Evolutionary conservation across 2,329 filamentous ascomycete species (phyloP).

Genomic region (Zymoseptoria passerinii): DNA sequence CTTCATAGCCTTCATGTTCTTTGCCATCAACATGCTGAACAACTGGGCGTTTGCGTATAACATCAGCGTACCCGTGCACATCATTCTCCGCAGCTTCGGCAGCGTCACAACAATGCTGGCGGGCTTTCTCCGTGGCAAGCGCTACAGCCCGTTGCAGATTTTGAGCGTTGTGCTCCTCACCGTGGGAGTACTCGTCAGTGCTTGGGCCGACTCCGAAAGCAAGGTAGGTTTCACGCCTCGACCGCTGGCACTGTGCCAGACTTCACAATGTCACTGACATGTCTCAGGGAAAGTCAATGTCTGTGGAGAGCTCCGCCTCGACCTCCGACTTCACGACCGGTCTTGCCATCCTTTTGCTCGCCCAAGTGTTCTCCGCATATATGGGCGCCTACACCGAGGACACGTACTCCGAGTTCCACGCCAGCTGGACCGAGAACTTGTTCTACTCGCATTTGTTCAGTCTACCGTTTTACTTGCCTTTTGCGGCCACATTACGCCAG

Average conservation of each 20-base stretch:
- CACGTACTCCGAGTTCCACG: constrained; percentile 76
- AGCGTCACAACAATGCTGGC: constrained; percentile 92
- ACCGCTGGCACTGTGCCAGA: not conserved
- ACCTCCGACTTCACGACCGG: constrained; percentile 55
- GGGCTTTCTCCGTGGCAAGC: constrained; percentile 79
- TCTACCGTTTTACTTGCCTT: constrained; percentile 66
- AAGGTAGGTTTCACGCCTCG: constrained; percentile 53
- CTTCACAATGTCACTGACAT: constrained; percentile 8
- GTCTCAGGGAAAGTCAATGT: constrained; percentile 36
- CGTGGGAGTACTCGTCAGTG: constrained; percentile 74
- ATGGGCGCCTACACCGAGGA: constrained; percentile 95
- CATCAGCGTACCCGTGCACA: constrained; percentile 93
- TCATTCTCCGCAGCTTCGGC: constrained; percentile 88
- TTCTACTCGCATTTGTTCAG: constrained; percentile 82
- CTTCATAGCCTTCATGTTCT: constrained; percentile 83
- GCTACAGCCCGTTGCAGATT: constrained; percentile 72
- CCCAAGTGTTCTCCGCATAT: constrained; percentile 81
- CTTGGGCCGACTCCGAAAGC: constrained; percentile 77
- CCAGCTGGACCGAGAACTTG: constrained; percentile 89
- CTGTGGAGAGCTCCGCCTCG: constrained; percentile 32
- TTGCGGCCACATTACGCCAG: constrained; percentile 54
- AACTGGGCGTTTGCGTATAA: constrained; percentile 97
- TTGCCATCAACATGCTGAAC: constrained; percentile 89
- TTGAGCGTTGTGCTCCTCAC: constrained; percentile 76
- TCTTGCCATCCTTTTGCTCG: constrained; percentile 73